Percentiles rank a stretch among this genome's conserved stretches.
Evolutionary conservation across 2,329 filamentous ascomycete genomes (phyloP).

Genomic region (Fusarium clavum): DNA sequence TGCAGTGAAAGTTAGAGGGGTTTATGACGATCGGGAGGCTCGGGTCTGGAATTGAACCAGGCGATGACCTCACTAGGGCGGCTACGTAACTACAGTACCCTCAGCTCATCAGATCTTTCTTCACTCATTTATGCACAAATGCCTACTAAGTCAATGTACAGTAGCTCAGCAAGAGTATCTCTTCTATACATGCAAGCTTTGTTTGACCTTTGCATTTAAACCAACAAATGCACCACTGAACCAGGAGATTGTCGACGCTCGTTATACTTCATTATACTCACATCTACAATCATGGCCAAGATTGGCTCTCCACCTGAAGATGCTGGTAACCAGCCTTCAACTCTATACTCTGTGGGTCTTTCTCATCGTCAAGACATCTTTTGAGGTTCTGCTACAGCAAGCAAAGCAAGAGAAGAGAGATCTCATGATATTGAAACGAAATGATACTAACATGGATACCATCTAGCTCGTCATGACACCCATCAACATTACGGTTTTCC

Average conservation of each 20-base stretch:
- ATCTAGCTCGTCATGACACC: constrained; percentile 66
- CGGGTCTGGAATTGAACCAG: constrained; percentile 19
- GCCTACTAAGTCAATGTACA: not conserved
- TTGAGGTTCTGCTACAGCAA: not conserved
- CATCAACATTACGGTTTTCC: constrained; percentile 71
- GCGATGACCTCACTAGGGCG: constrained; percentile 42
- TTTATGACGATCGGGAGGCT: constrained; percentile 31
- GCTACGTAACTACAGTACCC: constrained; percentile 32
- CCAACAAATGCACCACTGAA: not conserved
- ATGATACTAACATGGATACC: constrained; percentile 16
- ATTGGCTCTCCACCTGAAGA: constrained; percentile 14
- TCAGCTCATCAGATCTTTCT: constrained; percentile 8
- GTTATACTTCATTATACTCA: not conserved
- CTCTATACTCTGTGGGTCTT: constrained; percentile 45
- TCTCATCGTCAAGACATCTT: not conserved
- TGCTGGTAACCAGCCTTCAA: constrained; percentile 33
- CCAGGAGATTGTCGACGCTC: not conserved
- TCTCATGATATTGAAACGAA: not conserved
- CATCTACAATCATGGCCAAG: constrained; percentile 20
- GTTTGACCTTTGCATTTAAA: too few species aligned
- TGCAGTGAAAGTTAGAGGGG: not conserved
- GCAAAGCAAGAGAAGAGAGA: not conserved
- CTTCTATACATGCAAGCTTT: not conserved
- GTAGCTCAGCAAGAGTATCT: not conserved
- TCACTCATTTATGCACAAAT: constrained; percentile 7